Evolutionary conservation across 2,329 filamentous ascomycete genomes (phyloP).

Genomic region (Nemania sp.): DNA sequence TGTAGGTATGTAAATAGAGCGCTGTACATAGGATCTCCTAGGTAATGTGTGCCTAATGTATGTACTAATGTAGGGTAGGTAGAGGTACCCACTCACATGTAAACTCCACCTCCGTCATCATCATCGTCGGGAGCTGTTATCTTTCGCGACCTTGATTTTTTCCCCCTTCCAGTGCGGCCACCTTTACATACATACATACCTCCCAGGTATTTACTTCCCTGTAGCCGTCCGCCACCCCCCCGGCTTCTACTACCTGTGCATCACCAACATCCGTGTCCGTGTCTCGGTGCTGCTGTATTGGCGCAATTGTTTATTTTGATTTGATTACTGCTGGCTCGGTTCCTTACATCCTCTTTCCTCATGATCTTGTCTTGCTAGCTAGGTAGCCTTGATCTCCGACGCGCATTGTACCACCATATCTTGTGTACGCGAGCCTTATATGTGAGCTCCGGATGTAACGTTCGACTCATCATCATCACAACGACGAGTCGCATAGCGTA

Average conservation of each 20-base stretch:
- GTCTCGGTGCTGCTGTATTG: constrained; percentile 4
- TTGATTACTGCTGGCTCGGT: constrained; percentile 27
- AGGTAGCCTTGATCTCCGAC: constrained; percentile 13
- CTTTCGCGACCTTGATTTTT: constrained; percentile 28
- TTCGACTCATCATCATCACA: not conserved
- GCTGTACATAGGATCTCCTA: not conserved
- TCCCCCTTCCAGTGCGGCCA: constrained; percentile 6
- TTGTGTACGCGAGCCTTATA: no score
- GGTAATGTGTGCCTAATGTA: not conserved
- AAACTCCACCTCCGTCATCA: constrained; percentile 36
- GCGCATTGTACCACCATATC: constrained; percentile 27
- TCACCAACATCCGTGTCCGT: constrained; percentile 14
- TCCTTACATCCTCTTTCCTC: constrained; percentile 13
- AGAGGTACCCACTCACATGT: constrained; percentile 18
- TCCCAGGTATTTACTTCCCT: constrained; percentile 1
- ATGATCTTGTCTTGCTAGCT: constrained; percentile 15
- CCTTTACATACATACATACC: no score
- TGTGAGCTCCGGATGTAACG: constrained; percentile 25
- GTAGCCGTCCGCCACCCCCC: not conserved
- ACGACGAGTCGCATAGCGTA: constrained; percentile 15
- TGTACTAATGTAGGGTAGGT: no score
- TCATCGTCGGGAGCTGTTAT: constrained; percentile 36
- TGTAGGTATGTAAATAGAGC: not conserved
- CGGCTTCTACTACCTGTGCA: constrained; percentile 4
- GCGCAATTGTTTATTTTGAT: constrained; percentile 17